Percentiles rank a stretch among this genome's conserved stretches.
These are phyloP conservation scores for Shiraia sp. DNA, from an alignment of 2,329 filamentous ascomycete genomes.

Conservation along the genomic window DNA sequence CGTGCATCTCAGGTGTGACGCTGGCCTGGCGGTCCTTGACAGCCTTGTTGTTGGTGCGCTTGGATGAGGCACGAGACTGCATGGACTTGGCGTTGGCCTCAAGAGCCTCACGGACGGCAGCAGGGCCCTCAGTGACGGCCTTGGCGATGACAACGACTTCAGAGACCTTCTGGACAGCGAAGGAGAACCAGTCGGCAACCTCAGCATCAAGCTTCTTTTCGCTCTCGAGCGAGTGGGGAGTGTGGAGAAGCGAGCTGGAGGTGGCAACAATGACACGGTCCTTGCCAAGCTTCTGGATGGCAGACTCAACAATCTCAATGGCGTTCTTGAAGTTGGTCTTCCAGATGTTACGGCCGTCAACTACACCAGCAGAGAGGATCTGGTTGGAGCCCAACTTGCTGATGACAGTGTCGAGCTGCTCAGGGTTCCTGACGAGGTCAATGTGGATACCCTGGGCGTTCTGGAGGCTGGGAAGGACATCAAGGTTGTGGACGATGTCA, in stretches of 20 bases:
- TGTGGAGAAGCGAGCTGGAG: conserved; percentile 97
- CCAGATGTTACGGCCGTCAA: conserved; percentile 99
- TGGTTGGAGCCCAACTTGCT: conserved; percentile 85
- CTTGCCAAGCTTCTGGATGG: conserved; percentile 94
- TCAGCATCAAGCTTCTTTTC: conserved; percentile 98
- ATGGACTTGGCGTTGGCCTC: conserved; percentile 97
- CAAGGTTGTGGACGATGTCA: conserved; percentile 98
- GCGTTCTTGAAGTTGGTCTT: conserved; percentile 99
- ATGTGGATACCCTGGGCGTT: conserved; percentile 85
- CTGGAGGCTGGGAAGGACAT: conserved; percentile 74
- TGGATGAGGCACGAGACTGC: conserved; percentile 86
- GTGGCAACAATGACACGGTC: conserved; percentile 96
- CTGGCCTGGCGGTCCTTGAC: conserved; percentile 96
- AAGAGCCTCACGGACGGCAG: conserved; percentile 81
- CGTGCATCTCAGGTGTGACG: conserved; percentile 82
- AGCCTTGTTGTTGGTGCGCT: conserved; percentile 93
- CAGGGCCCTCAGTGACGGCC: conserved; percentile 91
- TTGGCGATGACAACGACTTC: conserved; percentile 95
- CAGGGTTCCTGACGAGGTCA: conserved; percentile 96
- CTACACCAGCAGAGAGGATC: conserved; percentile 90
- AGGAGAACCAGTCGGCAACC: conserved; percentile 97
- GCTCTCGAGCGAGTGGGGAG: conserved; percentile 93
- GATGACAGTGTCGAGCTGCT: conserved; percentile 89
- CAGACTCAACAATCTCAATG: conserved; percentile 86
- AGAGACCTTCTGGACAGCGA: conserved; percentile 89